Percentiles rank a stretch among this genome's conserved stretches.
Conservation (phyloP, 2,329 filamentous ascomycete genomes). For the Chalara sp. region DNA sequence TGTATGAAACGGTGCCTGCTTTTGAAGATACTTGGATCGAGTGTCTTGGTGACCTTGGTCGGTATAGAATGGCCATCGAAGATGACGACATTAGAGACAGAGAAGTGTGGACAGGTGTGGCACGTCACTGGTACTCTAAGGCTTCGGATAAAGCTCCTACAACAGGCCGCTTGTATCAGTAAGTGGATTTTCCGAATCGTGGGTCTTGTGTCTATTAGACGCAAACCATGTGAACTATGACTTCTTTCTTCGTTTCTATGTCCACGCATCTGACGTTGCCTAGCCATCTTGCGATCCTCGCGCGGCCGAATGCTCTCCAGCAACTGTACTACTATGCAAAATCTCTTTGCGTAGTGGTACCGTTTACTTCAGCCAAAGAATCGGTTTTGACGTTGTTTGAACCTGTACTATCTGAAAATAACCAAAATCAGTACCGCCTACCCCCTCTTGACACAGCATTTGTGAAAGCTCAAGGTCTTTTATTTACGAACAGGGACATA, state of each 20-base stretch:
- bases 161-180: constrained; percentile 74
- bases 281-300: constrained; percentile 69
- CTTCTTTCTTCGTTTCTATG: too few species aligned
- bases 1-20: constrained; percentile 76
- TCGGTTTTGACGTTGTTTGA: constrained; percentile 66
- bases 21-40: constrained; percentile 86
- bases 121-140: constrained; percentile 67
- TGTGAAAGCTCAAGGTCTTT: constrained; percentile 55
- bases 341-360: constrained; percentile 51
- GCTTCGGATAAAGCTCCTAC: constrained; percentile 65
- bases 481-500: constrained; percentile 47
- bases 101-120: constrained; percentile 76
- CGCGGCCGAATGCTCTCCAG: constrained; percentile 60
- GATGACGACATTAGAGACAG: constrained; percentile 66
- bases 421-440: constrained; percentile 31
- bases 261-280: too few species aligned
- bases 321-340: constrained; percentile 70
- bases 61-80: constrained; percentile 87
- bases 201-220: too few species aligned
- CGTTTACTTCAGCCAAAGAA: constrained; percentile 60
- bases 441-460: constrained; percentile 50
- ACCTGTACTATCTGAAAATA: constrained; percentile 39
- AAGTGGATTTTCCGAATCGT: too few species aligned
- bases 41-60: constrained; percentile 77
- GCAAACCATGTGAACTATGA: too few species aligned